Percentiles rank a stretch among this genome's conserved stretches.
These are phyloP conservation scores for Diaporthe vexans DNA, from an alignment of 2,329 filamentous ascomycete genomes.

Conservation along the genomic window DNA sequence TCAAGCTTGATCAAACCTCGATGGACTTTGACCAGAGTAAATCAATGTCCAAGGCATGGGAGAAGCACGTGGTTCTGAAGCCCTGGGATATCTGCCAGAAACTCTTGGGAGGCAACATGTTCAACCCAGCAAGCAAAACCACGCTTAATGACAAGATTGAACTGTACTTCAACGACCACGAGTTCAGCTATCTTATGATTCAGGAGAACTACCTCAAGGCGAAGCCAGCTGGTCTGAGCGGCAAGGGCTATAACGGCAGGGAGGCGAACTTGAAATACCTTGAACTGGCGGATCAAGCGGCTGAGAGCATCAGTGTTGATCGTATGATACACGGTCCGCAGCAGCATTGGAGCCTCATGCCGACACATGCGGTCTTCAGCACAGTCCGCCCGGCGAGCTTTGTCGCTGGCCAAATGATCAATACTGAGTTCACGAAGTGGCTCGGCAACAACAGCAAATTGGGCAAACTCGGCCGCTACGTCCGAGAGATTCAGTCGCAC, in stretches of 20 bases:
- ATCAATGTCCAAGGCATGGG: slow-evolving; percentile 96
- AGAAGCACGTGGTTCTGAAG: slow-evolving; percentile 96
- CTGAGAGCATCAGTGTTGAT: slow-evolving; percentile 96
- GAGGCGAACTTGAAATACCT: slow-evolving; percentile 85
- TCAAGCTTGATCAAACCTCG: slow-evolving; percentile 85
- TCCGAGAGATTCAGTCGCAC: slow-evolving; percentile 96
- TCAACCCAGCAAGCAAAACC: slow-evolving; percentile 83
- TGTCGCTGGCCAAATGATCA: slow-evolving; percentile 81
- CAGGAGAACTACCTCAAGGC: slow-evolving; percentile 97
- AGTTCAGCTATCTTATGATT: slow-evolving; percentile 97
- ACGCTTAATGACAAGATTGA: slow-evolving; percentile 98
- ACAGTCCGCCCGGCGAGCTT: slow-evolving; percentile 93
- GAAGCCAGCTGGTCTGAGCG: slow-evolving; percentile 76
- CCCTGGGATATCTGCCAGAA: slow-evolving; percentile 98
- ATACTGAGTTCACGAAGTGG: slow-evolving; percentile 88
- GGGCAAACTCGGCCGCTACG: slow-evolving; percentile 80
- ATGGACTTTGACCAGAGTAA: slow-evolving; percentile 91
- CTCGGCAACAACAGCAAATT: slow-evolving; percentile 94
- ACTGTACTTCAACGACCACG: slow-evolving; percentile 99
- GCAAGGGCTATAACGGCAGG: slow-evolving; percentile 70
- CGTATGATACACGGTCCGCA: slow-evolving; percentile 98
- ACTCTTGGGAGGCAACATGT: slow-evolving; percentile 89
- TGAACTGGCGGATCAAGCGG: slow-evolving; percentile 88
- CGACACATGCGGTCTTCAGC: slow-evolving; percentile 94
- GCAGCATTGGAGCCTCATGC: slow-evolving; percentile 99